Evolutionary conservation across 495 filamentous ascomycete genomes (phyloP).

Genomic region (Aspergillus haitiensis): DNA sequence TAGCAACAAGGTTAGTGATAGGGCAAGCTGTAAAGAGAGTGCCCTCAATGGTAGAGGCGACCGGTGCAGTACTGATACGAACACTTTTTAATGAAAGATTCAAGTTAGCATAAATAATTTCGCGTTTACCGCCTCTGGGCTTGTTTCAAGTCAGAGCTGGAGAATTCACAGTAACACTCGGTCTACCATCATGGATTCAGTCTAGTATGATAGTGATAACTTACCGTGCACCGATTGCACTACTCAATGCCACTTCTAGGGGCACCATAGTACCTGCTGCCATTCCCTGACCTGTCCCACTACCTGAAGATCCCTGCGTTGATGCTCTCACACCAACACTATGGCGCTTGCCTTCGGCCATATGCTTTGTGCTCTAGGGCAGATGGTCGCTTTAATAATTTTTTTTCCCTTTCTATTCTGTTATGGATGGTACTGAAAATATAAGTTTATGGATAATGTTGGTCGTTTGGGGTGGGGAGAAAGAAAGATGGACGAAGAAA

Average conservation of each 20-base stretch:
- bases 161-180: too few species aligned
- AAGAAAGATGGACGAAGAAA: conserved; percentile 2
- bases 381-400: not conserved
- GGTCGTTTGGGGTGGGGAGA: not conserved
- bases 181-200: not conserved
- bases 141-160: not conserved
- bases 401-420: not conserved
- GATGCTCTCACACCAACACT: conserved; percentile 42
- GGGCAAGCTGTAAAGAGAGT: conserved; percentile 67
- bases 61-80: conserved; percentile 58
- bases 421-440: too few species aligned
- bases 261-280: conserved; percentile 45
- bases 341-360: conserved; percentile 53
- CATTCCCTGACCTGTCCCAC: conserved; percentile 34
- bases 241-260: conserved; percentile 49
- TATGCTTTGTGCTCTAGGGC: conserved; percentile 22
- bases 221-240: conserved; percentile 55
- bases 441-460: not conserved
- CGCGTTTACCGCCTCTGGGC: not conserved
- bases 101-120: conserved; percentile 3
- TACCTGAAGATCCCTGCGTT: conserved; percentile 29
- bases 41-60: conserved; percentile 58
- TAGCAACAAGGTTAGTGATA: conserved; percentile 62
- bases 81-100: conserved; percentile 44
- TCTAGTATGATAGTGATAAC: conserved; percentile 9